Percentiles rank a stretch among this genome's conserved stretches.
Conservation (phyloP, 164 flowering plant species). For the Akebia trifoliata region DNA sequence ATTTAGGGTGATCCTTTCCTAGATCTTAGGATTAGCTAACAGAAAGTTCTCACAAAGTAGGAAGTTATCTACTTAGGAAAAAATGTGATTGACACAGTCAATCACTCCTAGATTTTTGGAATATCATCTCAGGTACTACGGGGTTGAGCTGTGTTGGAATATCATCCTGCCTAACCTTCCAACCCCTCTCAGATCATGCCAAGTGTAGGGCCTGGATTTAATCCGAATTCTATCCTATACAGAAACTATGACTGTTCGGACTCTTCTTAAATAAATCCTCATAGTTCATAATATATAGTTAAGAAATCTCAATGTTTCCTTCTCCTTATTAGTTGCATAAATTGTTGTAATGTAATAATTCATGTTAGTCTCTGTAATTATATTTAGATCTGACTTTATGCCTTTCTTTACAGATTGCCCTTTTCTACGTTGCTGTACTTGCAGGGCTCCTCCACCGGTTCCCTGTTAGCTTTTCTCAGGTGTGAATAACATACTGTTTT, state of each 20-base stretch:
- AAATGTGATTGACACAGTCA: too few species aligned
- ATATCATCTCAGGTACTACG: too few species aligned
- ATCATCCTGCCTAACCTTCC: too few species aligned
- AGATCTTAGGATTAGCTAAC: too few species aligned
- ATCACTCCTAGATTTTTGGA: too few species aligned
- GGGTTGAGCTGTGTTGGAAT: too few species aligned
- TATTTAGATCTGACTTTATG: conserved; percentile 6
- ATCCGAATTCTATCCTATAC: background rate
- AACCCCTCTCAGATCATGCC: too few species aligned
- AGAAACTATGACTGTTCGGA: background rate
- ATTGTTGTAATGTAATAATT: background rate
- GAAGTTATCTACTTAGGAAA: too few species aligned
- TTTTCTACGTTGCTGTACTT: conserved; percentile 84
- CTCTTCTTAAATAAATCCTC: background rate
- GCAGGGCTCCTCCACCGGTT: conserved; percentile 83
- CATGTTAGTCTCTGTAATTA: background rate
- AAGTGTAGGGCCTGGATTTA: too few species aligned
- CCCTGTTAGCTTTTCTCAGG: conserved; percentile 88
- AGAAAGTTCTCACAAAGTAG: too few species aligned
- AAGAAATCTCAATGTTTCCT: background rate
- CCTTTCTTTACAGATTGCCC: conserved; percentile 59
- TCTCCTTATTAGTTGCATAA: background rate
- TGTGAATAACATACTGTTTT: conserved; percentile 19
- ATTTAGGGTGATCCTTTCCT: too few species aligned
- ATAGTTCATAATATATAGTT: background rate